phyloP scores from a whole-genome alignment of 768 basidiomycete genomes.

The Termitomyces sp. region DNA sequence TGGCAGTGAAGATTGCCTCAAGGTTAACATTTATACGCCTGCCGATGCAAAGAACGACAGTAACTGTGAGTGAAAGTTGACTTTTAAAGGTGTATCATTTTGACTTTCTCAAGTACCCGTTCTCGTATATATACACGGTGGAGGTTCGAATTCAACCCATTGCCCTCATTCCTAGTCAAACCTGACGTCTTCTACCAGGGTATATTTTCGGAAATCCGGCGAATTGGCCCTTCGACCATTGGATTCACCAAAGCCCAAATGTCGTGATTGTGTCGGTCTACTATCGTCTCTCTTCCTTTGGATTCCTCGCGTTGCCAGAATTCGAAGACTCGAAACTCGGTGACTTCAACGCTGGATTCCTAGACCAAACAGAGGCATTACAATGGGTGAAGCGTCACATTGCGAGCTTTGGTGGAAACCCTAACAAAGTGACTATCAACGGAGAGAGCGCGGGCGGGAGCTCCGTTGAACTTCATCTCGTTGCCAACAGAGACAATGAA shows the following conservation, averaged over 20 bases:
- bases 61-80: constrained; percentile 37
- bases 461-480: constrained; percentile 58
- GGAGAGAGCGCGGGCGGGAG: constrained; percentile 61
- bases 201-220: constrained; percentile 60
- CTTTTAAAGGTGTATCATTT: neutral
- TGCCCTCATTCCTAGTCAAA: neutral
- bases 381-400: constrained; percentile 67
- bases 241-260: constrained; percentile 62
- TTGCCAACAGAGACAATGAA: constrained; percentile 36
- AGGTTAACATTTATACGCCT: constrained; percentile 65
- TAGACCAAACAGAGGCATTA: constrained; percentile 61
- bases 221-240: constrained; percentile 66
- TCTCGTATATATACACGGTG: constrained; percentile 50
- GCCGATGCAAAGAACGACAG: constrained; percentile 42
- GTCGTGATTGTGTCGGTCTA: constrained; percentile 67
- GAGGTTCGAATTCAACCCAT: constrained; percentile 28
- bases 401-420: constrained; percentile 62
- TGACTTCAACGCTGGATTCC: constrained; percentile 20
- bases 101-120: constrained; percentile 37
- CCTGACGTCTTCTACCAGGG: constrained; percentile 27
- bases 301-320: constrained; percentile 56
- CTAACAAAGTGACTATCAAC: constrained; percentile 53
- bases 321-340: constrained; percentile 37
- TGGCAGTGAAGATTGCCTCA: constrained; percentile 66
- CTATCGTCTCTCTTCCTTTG: constrained; percentile 62